Base-by-base conservation (phyloP, 306 rosid species). In the Citrullus colocynthis region DNA sequence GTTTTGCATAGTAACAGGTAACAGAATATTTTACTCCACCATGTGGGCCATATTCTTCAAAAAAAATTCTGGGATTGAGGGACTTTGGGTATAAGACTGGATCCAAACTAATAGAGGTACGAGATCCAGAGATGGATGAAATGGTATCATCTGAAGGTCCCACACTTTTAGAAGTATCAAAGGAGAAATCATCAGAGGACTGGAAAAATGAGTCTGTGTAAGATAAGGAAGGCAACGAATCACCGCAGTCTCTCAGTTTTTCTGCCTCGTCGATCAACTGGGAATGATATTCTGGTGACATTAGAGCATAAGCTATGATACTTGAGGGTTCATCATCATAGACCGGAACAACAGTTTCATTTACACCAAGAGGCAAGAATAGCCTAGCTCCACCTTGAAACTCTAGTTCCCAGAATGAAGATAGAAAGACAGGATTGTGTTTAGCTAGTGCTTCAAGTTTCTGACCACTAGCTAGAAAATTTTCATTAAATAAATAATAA, bases 311-410 rank as follows among this genome's bases (percentile, higher is more conserved):
- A 52, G 98, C 83, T 85, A 96, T 96, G 67, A 92, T 81, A 82
- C 98, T 96, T n/a, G 98, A 83, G 77, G 98, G 98, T 75, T 96
- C 98, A 66, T 96, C 98, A 65, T 96, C 97, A 79, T 89, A 96
- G 67, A 96, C 91, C 7, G 99, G 96, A 84, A 92, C 84, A 65
- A 92, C 88, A 64, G 89, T 86, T 77, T 92, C 98, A 82, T 87
- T 89, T 45, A 89, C 79, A 76, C 99, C 96, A 58, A 89, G 84
- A 1, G 96, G 96, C 79, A 92, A 82, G 85, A 96, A 90, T 80
- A 96, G 76, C 86, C 91, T 89, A 82, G 97, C 93, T 70, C 91
- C 98, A 80, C 93, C 88, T 78, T 86, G 91, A 81, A 88, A 88
- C 87, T 93, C 97, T 49, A 83, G 86, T 79, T 88, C 87, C 84